phyloP scores from a whole-genome alignment of 257 asterid species.

The Solanum etuberosum region DNA sequence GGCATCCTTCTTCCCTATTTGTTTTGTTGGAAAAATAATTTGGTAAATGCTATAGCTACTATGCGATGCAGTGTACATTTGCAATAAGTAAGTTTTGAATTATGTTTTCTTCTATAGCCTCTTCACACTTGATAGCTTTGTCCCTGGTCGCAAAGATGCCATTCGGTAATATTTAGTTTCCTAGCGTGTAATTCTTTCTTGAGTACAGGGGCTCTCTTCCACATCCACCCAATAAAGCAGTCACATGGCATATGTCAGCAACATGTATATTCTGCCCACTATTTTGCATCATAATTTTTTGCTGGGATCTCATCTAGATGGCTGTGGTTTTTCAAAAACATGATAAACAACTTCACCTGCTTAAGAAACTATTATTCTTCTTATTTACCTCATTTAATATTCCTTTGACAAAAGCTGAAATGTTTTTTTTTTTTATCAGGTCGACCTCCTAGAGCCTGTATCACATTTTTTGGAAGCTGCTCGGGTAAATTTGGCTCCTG shows the following conservation, averaged over 20 bases:
- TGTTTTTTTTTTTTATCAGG: constrained; percentile 32
- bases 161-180: not conserved
- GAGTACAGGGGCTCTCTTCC: not conserved
- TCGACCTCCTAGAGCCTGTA: constrained; percentile 94
- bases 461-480: constrained; percentile 88
- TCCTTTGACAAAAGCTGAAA: not conserved
- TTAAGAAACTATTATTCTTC: not conserved
- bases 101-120: not conserved
- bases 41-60: not conserved
- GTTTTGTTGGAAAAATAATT: not conserved
- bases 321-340: not conserved
- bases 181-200: not conserved
- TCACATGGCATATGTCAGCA: not conserved
- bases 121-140: not conserved
- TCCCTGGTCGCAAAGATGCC: not conserved
- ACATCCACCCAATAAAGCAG: not conserved
- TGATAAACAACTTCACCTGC: not conserved
- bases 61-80: not conserved
- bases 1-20: not conserved
- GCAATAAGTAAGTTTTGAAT: not conserved
- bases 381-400: not conserved
- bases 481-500: constrained; percentile 62
- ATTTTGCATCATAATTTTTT: not conserved
- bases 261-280: not conserved
- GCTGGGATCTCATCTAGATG: not conserved